Conservation (phyloP, 768 basidiomycete genomes). For the Tephrocybe sp. region DNA sequence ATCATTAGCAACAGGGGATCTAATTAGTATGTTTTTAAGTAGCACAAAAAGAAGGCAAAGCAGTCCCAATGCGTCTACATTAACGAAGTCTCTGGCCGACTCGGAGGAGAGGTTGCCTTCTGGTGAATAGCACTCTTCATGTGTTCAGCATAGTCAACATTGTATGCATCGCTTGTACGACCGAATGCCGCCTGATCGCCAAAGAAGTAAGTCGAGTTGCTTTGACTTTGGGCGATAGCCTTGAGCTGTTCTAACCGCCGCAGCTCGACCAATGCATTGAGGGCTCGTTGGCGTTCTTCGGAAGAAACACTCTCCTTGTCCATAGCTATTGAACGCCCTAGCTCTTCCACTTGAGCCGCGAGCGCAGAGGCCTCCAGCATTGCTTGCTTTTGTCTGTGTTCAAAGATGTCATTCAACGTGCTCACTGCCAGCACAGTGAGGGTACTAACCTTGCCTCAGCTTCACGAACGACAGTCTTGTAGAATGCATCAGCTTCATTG, state of each 20-base stretch:
- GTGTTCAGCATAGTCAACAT: slow-evolving; percentile 46
- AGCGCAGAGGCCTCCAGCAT: slow-evolving; percentile 46
- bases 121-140: slow-evolving; percentile 31
- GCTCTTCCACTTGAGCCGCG: slow-evolving; percentile 43
- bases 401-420: background rate
- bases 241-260: slow-evolving; percentile 49
- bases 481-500: slow-evolving; percentile 52
- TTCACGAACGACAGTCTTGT: slow-evolving; percentile 47
- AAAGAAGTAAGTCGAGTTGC: slow-evolving; percentile 59
- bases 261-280: slow-evolving; percentile 44
- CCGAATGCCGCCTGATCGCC: slow-evolving; percentile 39
- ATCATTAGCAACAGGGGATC: background rate
- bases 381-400: slow-evolving; percentile 37
- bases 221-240: slow-evolving; percentile 46
- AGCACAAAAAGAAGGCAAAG: background rate
- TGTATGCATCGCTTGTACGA: slow-evolving; percentile 35
- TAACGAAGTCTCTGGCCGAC: slow-evolving; percentile 5
- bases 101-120: background rate
- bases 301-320: slow-evolving; percentile 26
- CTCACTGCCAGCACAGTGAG: background rate
- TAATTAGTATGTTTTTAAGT: background rate
- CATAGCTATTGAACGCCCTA: slow-evolving; percentile 38
- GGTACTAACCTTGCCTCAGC: slow-evolving; percentile 42
- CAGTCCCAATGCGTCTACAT: background rate
- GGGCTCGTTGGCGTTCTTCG: slow-evolving; percentile 35